Base-by-base conservation (phyloP, 2,329 filamentous ascomycete genomes). In the Fusarium sp. region DNA sequence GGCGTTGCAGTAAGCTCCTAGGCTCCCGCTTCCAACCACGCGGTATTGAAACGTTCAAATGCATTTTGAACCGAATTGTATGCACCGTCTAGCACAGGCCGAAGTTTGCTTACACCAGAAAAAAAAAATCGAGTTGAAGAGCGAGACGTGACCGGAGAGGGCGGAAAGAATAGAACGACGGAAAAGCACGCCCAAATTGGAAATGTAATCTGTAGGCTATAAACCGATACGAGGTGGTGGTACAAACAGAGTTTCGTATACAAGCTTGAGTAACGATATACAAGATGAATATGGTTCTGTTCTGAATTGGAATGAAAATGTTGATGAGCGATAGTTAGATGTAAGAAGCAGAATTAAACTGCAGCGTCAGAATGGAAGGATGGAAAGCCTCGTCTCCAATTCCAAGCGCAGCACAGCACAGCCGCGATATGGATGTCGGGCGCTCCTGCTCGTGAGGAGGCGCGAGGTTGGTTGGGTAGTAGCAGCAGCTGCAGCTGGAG, bases 401-500 rank as follows among this genome's bases (percentile, higher is more conserved):
- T 65, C 67, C 63, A 73, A 31, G 31, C 60, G 50, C 37, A 55
- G 37, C 31, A 26, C 53, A 41, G 19, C 41, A 58, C 62, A 65
- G 62, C 62, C 62, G 71, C 73, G 71, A 70, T 64, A 71, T 30
- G 28, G 6, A 30, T 67, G 37, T 71, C 58, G 56, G 60, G 62
- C 55, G 31, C 31, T 52, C 49, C 31, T 25, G 65, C 18, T 37
- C 62, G 45, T 42, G 51, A 61, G 57, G 57, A 62, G 58, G 63
- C 67, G 63, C 64, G 63, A 74, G 72, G 65, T 70, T 74, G 72
- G 70, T 67, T 68, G 71, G 34, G 28, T 30, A 30, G 12, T 30
- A 13, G 28, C 28, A 30, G 28, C 28, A 13, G 28, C 28, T 30
- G 28, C 28, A n/a, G 34, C 18, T 37, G 34, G 18, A 37, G 34